Percentiles rank a stretch among this genome's conserved stretches.
Evolutionary conservation across 2,329 filamentous ascomycete species (phyloP).

Genomic region (Pleochaeta shiraiana): DNA sequence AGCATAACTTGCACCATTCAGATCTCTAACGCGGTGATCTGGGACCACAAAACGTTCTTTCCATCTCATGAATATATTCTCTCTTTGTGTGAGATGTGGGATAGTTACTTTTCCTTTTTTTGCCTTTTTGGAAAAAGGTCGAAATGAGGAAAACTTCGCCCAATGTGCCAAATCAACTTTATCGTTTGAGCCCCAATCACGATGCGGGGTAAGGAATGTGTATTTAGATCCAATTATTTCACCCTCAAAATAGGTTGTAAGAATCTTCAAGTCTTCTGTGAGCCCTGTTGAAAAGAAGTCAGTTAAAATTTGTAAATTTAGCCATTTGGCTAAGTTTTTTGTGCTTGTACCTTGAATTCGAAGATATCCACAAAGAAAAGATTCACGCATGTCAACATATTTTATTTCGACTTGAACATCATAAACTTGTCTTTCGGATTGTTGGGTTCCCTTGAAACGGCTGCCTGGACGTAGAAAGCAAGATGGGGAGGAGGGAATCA

Average conservation of each 20-base stretch:
- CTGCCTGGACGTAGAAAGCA: constrained; percentile 75
- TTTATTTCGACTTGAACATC: constrained; percentile 96
- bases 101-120: constrained; percentile 35
- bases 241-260: constrained; percentile 95
- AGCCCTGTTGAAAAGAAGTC: constrained; percentile 34
- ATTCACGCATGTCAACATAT: constrained; percentile 84
- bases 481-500: constrained; percentile 55
- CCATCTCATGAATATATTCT: constrained; percentile 97
- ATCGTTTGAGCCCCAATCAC: constrained; percentile 76
- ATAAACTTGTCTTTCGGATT: constrained; percentile 82
- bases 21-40: constrained; percentile 76
- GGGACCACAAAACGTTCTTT: constrained; percentile 97
- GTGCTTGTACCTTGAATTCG: constrained; percentile 59
- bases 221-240: constrained; percentile 95
- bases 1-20: constrained; percentile 88
- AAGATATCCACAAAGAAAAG: constrained; percentile 84
- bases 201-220: constrained; percentile 76
- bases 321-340: background rate
- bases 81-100: constrained; percentile 54
- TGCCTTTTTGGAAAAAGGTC: constrained; percentile 41
- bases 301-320: background rate
- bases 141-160: constrained; percentile 74
- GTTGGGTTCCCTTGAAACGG: constrained; percentile 74
- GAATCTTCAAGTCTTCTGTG: constrained; percentile 87
- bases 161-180: constrained; percentile 89